phyloP scores from a whole-genome alignment of 2,329 filamentous ascomycete species.

The Fusarium proliferatum region DNA sequence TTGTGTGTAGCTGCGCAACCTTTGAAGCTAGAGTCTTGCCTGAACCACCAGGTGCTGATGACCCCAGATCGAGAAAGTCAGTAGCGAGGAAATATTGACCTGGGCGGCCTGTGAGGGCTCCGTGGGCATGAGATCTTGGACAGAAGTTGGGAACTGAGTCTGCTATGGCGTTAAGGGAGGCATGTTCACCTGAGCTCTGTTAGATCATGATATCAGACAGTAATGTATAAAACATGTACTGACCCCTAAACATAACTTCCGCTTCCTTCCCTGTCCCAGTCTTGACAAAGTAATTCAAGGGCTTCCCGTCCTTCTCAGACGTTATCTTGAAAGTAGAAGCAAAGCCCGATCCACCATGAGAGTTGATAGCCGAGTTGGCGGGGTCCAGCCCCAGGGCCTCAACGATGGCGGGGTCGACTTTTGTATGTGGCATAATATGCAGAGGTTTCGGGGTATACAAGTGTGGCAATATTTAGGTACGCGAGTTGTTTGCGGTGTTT shows the following conservation, averaged over 20 bases:
- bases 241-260: slow-evolving; percentile 76
- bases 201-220: slow-evolving; percentile 5
- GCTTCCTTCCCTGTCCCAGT: slow-evolving; percentile 70
- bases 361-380: slow-evolving; percentile 67
- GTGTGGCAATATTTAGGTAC: background rate
- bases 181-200: slow-evolving; percentile 74
- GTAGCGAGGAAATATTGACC: slow-evolving; percentile 72
- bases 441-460: too few species aligned
- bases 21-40: slow-evolving; percentile 76
- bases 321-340: slow-evolving; percentile 72
- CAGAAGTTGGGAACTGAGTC: slow-evolving; percentile 77
- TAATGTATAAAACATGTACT: slow-evolving; percentile 19
- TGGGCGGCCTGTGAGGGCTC: slow-evolving; percentile 65
- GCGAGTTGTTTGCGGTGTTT: background rate
- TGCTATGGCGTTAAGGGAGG: slow-evolving; percentile 85
- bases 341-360: slow-evolving; percentile 75
- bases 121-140: slow-evolving; percentile 79
- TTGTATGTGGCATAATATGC: slow-evolving; percentile 25
- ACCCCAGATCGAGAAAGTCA: slow-evolving; percentile 79
- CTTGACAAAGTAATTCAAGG: slow-evolving; percentile 77
- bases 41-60: slow-evolving; percentile 55
- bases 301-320: slow-evolving; percentile 58
- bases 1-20: slow-evolving; percentile 81
- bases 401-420: slow-evolving; percentile 23
- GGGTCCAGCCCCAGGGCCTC: slow-evolving; percentile 67